phyloP scores from a whole-genome alignment of 2,329 filamentous ascomycete genomes.

The Alternaria viburni region DNA sequence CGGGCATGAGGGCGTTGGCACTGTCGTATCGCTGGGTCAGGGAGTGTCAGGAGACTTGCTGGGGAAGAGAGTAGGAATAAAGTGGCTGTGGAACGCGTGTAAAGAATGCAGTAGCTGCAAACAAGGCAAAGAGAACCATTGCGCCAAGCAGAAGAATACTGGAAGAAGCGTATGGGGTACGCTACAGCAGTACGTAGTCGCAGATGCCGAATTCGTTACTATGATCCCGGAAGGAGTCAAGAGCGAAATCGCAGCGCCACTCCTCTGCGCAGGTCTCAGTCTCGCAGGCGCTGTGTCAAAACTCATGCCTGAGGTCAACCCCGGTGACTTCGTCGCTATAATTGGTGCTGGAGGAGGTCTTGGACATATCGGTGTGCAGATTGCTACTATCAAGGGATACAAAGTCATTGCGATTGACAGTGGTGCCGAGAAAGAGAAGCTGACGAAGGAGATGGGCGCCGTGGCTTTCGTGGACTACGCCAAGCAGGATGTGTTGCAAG shows the following conservation, averaged over 20 bases:
- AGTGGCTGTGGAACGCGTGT: slow-evolving; percentile 56
- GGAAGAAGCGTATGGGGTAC: slow-evolving; percentile 48
- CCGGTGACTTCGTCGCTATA: slow-evolving; percentile 79
- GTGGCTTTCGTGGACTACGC: slow-evolving; percentile 79
- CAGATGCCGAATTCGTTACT: slow-evolving; percentile 40
- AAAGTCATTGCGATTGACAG: slow-evolving; percentile 82
- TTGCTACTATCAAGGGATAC: slow-evolving; percentile 82
- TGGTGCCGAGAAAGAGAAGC: slow-evolving; percentile 77
- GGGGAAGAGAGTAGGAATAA: slow-evolving; percentile 51
- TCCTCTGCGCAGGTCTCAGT: slow-evolving; percentile 52
- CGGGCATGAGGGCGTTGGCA: slow-evolving; percentile 56
- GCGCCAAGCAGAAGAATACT: slow-evolving; percentile 51
- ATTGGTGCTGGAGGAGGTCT: slow-evolving; percentile 85
- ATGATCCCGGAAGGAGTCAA: slow-evolving; percentile 45
- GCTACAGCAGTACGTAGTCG: slow-evolving; percentile 46
- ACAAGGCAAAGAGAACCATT: slow-evolving; percentile 50
- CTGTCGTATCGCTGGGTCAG: slow-evolving; percentile 47
- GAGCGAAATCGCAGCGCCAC: slow-evolving; percentile 45
- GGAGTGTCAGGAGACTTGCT: slow-evolving; percentile 35
- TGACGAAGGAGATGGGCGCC: slow-evolving; percentile 74
- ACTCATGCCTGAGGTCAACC: slow-evolving; percentile 73
- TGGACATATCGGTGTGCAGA: slow-evolving; percentile 80
- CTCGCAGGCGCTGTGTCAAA: slow-evolving; percentile 86
- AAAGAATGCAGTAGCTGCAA: slow-evolving; percentile 47
- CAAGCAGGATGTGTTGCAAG: slow-evolving; percentile 53